Evolutionary conservation across 495 filamentous ascomycete species (phyloP).

Genomic region (Massariosphaeria phaeospora): DNA sequence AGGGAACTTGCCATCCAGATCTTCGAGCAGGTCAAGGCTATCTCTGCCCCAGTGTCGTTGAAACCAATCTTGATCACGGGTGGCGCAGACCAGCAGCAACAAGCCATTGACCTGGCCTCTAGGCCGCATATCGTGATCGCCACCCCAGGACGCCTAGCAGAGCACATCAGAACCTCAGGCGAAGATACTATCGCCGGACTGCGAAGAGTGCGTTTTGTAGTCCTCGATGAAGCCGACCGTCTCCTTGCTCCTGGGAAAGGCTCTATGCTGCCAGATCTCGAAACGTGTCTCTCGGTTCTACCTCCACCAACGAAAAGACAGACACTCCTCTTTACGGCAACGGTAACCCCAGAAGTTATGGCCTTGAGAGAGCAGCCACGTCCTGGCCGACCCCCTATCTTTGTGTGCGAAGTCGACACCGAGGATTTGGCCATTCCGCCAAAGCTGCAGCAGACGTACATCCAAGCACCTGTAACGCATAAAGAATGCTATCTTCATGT

Average conservation of each 20-base stretch:
- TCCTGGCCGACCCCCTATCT: constrained; percentile 65
- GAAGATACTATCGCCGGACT: constrained; percentile 82
- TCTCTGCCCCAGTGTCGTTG: constrained; percentile 76
- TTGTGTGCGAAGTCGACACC: constrained; percentile 81
- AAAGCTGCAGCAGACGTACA: constrained; percentile 75
- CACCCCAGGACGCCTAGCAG: constrained; percentile 87
- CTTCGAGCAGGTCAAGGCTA: constrained; percentile 88
- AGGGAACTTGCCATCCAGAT: constrained; percentile 94
- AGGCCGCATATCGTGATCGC: constrained; percentile 91
- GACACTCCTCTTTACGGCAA: constrained; percentile 94
- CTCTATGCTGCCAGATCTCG: constrained; percentile 89
- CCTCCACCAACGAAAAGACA: constrained; percentile 70
- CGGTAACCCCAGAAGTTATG: constrained; percentile 86
- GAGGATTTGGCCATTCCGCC: constrained; percentile 67
- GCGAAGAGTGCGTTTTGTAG: constrained; percentile 70
- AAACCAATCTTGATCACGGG: constrained; percentile 85
- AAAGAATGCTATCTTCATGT: constrained; percentile 91
- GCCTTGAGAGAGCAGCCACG: constrained; percentile 68
- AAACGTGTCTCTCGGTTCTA: constrained; percentile 74
- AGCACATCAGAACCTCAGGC: constrained; percentile 86
- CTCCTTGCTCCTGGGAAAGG: constrained; percentile 70
- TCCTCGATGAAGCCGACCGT: constrained; percentile 95
- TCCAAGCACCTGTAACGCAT: constrained; percentile 81
- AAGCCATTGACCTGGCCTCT: constrained; percentile 74
- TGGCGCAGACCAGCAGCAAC: constrained; percentile 83